Percentiles rank a stretch among this genome's conserved stretches.
These are phyloP conservation scores for Podila minutissima DNA, from an alignment of 192 early-diverging fungal genomes.

Conservation along the genomic window DNA sequence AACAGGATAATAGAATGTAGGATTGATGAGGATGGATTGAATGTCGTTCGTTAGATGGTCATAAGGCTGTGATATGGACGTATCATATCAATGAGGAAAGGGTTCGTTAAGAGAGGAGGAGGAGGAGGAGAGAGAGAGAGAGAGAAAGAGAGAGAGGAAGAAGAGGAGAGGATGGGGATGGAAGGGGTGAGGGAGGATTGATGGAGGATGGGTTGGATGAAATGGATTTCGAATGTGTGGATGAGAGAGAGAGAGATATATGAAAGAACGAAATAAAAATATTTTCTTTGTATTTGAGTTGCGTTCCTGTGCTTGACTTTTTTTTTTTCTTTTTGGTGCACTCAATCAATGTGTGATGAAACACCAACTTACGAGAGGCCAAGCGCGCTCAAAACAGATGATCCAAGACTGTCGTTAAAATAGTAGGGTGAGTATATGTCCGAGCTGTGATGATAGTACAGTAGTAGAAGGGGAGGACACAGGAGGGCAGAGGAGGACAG, in stretches of 20 bases:
- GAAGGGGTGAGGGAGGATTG: not conserved
- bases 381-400: no score
- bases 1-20: not conserved
- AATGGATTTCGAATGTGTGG: constrained; percentile 2
- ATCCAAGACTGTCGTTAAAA: no score
- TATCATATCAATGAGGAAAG: constrained; percentile 49
- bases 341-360: not conserved
- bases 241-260: not conserved
- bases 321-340: no score
- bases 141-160: not conserved
- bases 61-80: constrained; percentile 31
- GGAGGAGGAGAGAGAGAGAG: not conserved
- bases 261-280: constrained; percentile 1
- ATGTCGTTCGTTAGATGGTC: constrained; percentile 12
- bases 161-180: not conserved
- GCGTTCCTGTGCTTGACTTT: not conserved
- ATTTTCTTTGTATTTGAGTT: not conserved
- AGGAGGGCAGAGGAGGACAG: not conserved
- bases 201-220: not conserved
- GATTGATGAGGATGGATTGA: not conserved
- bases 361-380: no score
- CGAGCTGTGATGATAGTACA: no score
- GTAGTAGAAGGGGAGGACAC: not conserved
- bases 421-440: no score
- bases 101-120: constrained; percentile 40